Evolutionary conservation across 2,329 filamentous ascomycete genomes (phyloP), one percentile per base, ranked within the genome.

Genomic region (Cladosporium cucumerinum): DNA sequence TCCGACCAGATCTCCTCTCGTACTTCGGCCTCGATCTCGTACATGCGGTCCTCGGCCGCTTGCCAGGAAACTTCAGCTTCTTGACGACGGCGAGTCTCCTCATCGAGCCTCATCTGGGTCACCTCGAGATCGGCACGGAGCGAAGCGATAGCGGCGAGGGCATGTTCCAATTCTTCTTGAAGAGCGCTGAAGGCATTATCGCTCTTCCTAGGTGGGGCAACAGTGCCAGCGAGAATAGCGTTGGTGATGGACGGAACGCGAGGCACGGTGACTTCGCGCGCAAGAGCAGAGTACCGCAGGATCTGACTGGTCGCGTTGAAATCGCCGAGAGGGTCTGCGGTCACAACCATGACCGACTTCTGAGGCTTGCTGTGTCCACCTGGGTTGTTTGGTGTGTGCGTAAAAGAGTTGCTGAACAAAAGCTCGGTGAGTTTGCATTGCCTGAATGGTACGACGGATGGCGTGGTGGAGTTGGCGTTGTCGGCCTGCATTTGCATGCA

Each of bases 231-330:
- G 30, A 80, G 74, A 36, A 95, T 90, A 0, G 89, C 90, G 49
- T 87, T 87, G 0, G 90, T 91, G 59, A 94, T 87, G 57, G 91
- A 95, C 0, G 93, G 93, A 8, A 96, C 87, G 5, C 94, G 89
- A 6, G 93, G 93, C 1, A 97, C 92, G 0, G 94, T 96, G 12
- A 98, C 91, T 78, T 98, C 94, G 23, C 93, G 87, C 0, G 95
- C 95, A 5, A 99, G 84, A 0, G 95, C 94, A 25, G 92, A 95
- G 79, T 99, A 99, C 21, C 94, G 89, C 1, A 99, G 82, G 67
- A 99, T 98, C 74, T 98, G 95, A 5, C 92, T 96, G 0, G 95
- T 99, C 14, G 95, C 93, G 74, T 98, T 98, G 81, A 93, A 97
- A 77, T 99, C 95, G 43, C 95, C 94, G 14, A 91, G 79, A 0